Base-by-base conservation (phyloP, 441 rosid species). In the Euphorbia corollata region DNA sequence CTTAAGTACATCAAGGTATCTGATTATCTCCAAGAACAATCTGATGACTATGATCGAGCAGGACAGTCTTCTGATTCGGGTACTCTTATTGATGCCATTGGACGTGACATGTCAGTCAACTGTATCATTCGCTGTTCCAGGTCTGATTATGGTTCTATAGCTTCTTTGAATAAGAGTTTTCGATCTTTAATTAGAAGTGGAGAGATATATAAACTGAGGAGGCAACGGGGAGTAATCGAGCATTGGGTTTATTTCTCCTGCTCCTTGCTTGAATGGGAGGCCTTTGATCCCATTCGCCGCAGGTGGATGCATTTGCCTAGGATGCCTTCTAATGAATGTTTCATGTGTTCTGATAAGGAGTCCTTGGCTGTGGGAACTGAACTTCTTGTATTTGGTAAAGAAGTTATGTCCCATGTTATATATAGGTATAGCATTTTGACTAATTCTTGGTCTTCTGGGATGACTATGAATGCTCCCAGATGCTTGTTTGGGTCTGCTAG, bases 401-500 rank as follows among this genome's bases (percentile, higher is more conserved):
- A 84, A 59, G 83, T 71, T 30, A 76, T 69, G 48, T 69, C 88
- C 63, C 85, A 91, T 73, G 93, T 90, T 36, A 90, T 92, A 70
- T 88, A 85, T 77, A 88, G 87, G 72, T 92, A 92, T 76, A 90
- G 97, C 73, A 74, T 92, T 32, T 71, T 92, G 71, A 85, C 92
- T 18, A 90, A 90, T 72, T 86, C 92, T 5, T 92, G 98, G 98
- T 78, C 91, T 68, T 72, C 83, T 43, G 97, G 94, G 61, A 84
- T 81, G 85, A 71, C 54, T 16, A 88, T 92, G 98, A 87, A 87
- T 77, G 77, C 83, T 63, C 94, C 98, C 0, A 82, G 96, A 77
- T 92, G 97, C 80, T 82, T 92, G 78, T 92, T 92, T 68, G 98
- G 96, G 16, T 92, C 98, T 15, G 98, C 97, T n/a, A 92, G 98